Evolutionary conservation across 2,329 filamentous ascomycete species (phyloP), one percentile per base, ranked within the genome.

Genomic region (Fusarium sp.): DNA sequence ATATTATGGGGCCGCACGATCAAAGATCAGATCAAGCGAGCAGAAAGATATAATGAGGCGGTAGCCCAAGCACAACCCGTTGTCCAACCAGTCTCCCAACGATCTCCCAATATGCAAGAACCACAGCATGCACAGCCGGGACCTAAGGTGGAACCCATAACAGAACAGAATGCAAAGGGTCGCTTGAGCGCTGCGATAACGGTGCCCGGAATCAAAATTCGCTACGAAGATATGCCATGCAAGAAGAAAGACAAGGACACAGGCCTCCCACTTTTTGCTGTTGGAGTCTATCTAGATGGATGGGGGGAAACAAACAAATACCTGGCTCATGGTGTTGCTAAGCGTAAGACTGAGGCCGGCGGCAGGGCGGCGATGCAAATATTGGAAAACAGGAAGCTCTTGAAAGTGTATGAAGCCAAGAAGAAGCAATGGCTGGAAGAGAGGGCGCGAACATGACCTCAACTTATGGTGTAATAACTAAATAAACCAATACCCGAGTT

Each of bases 1-100:
- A 80, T 84, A 9, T 81, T 97, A 1, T 97, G 94, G 93, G 85
- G 86, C 6, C 87, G 84, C 46, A 88, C 86, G 6, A 80, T 97
- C 37, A 76, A 81, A 30, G 79, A 85, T 26, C 83, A 90, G 30
- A 87, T 91, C 18, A 38, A 67, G 47, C 70, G 78, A 37, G 83
- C 81, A 65, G 82, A 82, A 69, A 57, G 78, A 63, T 52, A 70
- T 41, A 67, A 20, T 11, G 26, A 53, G 40, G 33, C 20, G 9
- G 41, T 56, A 26, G 26, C 16, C 31, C 59, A 41, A 47, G 41
- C 28, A 18, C 31, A 54, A 9, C 31, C n/a, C 16, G 9, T 30
- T 4, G 18, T 37, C 31, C 57, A 40, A 41, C 30, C 20, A 16
- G 10, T 30, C 4, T 16, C 50, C 26, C 57, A 45, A 46, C 30